Conservation (phyloP, 2,329 filamentous ascomycete genomes). For the Coniochaeta ligniaria region DNA sequence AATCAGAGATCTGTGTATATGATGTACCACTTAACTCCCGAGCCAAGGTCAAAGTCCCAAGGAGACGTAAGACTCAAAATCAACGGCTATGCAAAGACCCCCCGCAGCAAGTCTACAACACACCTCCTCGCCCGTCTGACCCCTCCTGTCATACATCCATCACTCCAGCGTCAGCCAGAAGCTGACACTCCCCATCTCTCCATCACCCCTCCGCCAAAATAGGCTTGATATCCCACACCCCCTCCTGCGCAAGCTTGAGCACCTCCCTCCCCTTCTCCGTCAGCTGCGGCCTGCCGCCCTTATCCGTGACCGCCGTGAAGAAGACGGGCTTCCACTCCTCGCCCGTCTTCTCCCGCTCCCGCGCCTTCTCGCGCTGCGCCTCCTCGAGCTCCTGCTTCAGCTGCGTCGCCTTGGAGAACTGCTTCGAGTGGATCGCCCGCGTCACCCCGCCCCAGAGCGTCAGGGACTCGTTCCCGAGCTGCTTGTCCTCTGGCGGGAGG, state of each 20-base stretch:
- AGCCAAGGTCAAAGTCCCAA: not conserved
- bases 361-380: constrained; percentile 74
- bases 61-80: not conserved
- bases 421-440: constrained; percentile 73
- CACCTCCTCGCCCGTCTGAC: not conserved
- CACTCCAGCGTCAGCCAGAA: not conserved
- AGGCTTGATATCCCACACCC: constrained; percentile 32
- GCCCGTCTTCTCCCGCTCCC: constrained; percentile 64
- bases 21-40: not conserved
- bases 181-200: not conserved
- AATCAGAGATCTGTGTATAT: not conserved
- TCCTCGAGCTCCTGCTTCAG: constrained; percentile 92
- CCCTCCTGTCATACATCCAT: not conserved
- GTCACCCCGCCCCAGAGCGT: constrained; percentile 86
- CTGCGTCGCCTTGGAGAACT: constrained; percentile 76
- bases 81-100: not conserved
- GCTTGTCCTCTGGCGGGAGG: constrained; percentile 67
- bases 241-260: constrained; percentile 44
- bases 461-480: constrained; percentile 84
- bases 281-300: constrained; percentile 47
- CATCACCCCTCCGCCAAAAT: not conserved
- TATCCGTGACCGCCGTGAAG: constrained; percentile 59
- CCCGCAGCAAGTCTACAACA: not conserved
- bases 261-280: constrained; percentile 45
- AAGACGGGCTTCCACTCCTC: constrained; percentile 80